Conservation (phyloP, 139 green algal species). For the Chlamydomonas sphaeroides region DNA sequence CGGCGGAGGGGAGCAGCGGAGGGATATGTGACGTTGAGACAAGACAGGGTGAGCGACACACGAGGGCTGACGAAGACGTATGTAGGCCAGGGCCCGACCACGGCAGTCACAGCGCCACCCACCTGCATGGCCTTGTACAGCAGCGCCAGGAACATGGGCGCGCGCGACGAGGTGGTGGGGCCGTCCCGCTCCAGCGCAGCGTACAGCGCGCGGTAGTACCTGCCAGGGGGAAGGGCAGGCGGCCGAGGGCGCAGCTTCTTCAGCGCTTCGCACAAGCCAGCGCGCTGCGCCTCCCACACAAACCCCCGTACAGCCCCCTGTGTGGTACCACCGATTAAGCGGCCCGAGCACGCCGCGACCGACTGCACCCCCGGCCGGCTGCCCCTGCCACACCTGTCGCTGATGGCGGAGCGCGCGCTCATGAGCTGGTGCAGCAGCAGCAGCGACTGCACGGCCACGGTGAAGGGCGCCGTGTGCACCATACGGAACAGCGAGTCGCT, state of each 20-base stretch:
- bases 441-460: constrained; percentile 87
- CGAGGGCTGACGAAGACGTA: too few species aligned
- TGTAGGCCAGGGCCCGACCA: too few species aligned
- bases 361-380: background rate
- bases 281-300: background rate
- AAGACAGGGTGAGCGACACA: too few species aligned
- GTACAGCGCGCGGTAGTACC: constrained; percentile 85
- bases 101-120: too few species aligned
- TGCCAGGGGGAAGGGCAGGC: background rate
- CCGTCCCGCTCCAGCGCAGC: constrained; percentile 68
- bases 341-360: too few species aligned
- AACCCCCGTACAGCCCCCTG: background rate
- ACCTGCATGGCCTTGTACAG: constrained; percentile 81
- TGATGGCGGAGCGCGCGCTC: constrained; percentile 61
- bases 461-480: constrained; percentile 86
- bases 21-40: too few species aligned
- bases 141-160: constrained; percentile 88
- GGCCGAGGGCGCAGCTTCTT: too few species aligned
- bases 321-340: too few species aligned
- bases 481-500: constrained; percentile 88
- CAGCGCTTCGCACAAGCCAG: too few species aligned
- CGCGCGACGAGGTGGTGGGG: constrained; percentile 66
- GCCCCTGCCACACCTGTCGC: constrained; percentile 73
- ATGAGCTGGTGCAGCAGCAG: constrained; percentile 91
- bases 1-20: too few species aligned